Evolutionary conservation across 495 filamentous ascomycete species (phyloP).

Genomic region (Trichoderma erinaceum): DNA sequence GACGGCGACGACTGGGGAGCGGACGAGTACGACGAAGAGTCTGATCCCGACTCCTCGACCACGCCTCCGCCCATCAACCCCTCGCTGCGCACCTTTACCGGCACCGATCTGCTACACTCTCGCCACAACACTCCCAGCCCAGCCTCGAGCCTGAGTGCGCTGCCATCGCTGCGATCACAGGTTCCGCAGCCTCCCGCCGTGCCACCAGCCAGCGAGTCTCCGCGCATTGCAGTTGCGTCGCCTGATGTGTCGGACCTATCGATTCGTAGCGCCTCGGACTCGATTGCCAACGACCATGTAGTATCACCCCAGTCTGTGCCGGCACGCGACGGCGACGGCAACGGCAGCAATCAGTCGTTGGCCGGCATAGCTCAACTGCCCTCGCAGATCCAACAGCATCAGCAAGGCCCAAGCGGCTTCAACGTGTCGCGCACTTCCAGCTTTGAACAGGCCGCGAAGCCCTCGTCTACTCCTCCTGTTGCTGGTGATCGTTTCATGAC

Average conservation of each 20-base stretch:
- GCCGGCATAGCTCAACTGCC: slow-evolving; percentile 5
- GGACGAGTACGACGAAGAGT: slow-evolving; percentile 68
- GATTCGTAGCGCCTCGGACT: not conserved
- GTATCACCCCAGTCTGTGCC: slow-evolving; percentile 2
- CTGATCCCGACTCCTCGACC: slow-evolving; percentile 40
- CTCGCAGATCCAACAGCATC: not conserved
- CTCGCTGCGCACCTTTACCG: slow-evolving; percentile 9
- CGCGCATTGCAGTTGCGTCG: not conserved
- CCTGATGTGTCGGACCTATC: not conserved
- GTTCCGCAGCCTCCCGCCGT: not conserved
- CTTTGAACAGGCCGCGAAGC: not conserved
- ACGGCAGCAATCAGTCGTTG: not conserved
- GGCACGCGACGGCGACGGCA: not conserved
- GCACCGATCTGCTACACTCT: slow-evolving; percentile 8
- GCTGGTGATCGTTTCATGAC: not conserved
- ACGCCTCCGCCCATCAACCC: slow-evolving; percentile 28
- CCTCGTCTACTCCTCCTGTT: not conserved
- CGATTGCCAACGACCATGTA: not conserved
- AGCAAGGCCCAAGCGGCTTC: not conserved
- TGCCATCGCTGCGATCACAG: slow-evolving; percentile 9
- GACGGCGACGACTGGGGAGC: slow-evolving; percentile 94
- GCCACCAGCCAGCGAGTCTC: slow-evolving; percentile 3
- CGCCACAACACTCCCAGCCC: slow-evolving; percentile 14
- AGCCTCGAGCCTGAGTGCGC: slow-evolving; percentile 9
- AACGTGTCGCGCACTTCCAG: not conserved